phyloP scores from a whole-genome alignment of 2,329 filamentous ascomycete genomes.

The Aspergillus chevalieri region DNA sequence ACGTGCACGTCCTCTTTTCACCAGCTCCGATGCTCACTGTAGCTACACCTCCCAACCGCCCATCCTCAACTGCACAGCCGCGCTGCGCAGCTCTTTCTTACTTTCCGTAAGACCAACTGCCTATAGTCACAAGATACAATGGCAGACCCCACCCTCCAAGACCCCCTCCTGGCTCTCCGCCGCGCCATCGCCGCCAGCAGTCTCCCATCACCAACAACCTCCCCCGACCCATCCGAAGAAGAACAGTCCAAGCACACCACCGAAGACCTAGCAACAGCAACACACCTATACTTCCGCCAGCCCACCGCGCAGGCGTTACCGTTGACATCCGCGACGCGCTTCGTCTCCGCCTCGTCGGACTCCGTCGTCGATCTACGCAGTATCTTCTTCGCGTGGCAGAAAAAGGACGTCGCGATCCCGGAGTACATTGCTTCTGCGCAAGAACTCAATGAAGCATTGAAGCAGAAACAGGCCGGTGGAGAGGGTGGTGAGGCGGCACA shows the following conservation, averaged over 20 bases:
- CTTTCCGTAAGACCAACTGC: neutral
- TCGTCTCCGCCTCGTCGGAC: constrained; percentile 65
- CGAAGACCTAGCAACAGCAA: constrained; percentile 65
- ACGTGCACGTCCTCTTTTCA: neutral
- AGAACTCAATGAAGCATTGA: constrained; percentile 71
- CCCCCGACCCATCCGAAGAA: constrained; percentile 45
- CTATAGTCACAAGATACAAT: constrained; percentile 33
- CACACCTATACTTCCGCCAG: constrained; percentile 67
- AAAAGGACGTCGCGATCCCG: constrained; percentile 81
- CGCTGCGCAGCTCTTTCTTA: neutral
- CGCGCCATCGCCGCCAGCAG: constrained; percentile 68
- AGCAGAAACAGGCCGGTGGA: constrained; percentile 27
- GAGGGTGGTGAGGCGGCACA: constrained; percentile 44
- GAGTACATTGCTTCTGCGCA: constrained; percentile 85
- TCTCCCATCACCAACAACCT: constrained; percentile 67
- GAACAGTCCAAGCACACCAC: constrained; percentile 54
- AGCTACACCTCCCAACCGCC: too few relatives aligned
- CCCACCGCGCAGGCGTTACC: constrained; percentile 58
- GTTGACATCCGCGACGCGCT: constrained; percentile 72
- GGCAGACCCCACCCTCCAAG: constrained; percentile 53
- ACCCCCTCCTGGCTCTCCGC: constrained; percentile 78
- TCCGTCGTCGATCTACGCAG: constrained; percentile 77
- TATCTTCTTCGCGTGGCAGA: constrained; percentile 93
- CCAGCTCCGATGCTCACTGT: neutral
- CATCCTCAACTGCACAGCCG: too few relatives aligned